phyloP scores from a whole-genome alignment of 441 rosid genomes.

The Melastoma candidum region DNA sequence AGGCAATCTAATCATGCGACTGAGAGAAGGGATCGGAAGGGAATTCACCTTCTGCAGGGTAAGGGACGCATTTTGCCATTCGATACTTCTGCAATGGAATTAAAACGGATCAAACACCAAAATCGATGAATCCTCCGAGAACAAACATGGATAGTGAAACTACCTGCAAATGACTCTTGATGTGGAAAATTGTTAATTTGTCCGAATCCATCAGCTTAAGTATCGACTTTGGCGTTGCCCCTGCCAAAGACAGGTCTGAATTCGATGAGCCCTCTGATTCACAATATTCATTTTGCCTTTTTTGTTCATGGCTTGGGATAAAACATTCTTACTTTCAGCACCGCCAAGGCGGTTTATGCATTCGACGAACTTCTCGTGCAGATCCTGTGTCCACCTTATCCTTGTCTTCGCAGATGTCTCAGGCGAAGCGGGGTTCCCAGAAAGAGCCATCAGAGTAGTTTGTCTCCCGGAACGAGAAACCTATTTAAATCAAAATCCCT shows the following conservation, averaged over 20 bases:
- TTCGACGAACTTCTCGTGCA: slow-evolving; percentile 80
- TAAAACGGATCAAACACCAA: not conserved
- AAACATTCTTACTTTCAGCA: slow-evolving; percentile 57
- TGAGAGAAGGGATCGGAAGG: not conserved
- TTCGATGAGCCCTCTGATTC: not conserved
- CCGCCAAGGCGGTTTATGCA: slow-evolving; percentile 79
- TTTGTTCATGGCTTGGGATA: too few relatives aligned
- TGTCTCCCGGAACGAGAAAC: too few relatives aligned
- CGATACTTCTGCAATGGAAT: slow-evolving; percentile 58
- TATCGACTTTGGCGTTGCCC: slow-evolving; percentile 87
- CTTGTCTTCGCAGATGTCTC: slow-evolving; percentile 40
- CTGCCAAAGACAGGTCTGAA: slow-evolving; percentile 25
- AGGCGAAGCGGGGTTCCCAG: slow-evolving; percentile 20
- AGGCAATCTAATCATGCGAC: not conserved
- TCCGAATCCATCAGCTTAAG: slow-evolving; percentile 79
- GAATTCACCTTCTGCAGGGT: slow-evolving; percentile 42
- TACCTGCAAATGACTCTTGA: slow-evolving; percentile 94
- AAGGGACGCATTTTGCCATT: slow-evolving; percentile 61
- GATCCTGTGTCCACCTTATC: slow-evolving; percentile 90
- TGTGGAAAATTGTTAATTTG: slow-evolving; percentile 84
- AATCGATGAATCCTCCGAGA: not conserved
- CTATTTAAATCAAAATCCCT: too few relatives aligned
- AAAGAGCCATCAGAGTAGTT: not conserved
- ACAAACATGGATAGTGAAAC: not conserved
- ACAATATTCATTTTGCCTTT: not conserved